phyloP scores from a whole-genome alignment of 2,329 filamentous ascomycete genomes.

The Ophiostoma montium region DNA sequence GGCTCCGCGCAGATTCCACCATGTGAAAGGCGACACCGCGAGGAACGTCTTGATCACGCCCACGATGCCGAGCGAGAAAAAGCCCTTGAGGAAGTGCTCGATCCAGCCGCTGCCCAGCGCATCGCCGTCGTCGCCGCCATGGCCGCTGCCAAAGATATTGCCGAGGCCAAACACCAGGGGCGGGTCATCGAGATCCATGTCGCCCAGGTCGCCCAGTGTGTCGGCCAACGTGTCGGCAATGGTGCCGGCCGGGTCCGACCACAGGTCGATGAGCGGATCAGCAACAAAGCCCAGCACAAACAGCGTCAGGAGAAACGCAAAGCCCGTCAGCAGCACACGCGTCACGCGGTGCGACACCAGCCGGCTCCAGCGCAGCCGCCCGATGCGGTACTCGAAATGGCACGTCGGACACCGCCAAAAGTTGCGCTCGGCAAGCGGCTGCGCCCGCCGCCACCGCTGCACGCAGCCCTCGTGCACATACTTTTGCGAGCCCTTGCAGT shows the following conservation, averaged over 20 bases:
- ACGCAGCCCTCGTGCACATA: conserved; percentile 92
- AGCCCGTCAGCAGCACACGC: conserved; percentile 56
- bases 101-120: conserved; percentile 39
- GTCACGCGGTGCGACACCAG: conserved; percentile 52
- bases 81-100: conserved; percentile 76
- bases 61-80: conserved; percentile 77
- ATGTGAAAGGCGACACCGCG: conserved; percentile 59
- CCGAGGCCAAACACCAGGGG: background rate
- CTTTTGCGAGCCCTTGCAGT: conserved; percentile 83
- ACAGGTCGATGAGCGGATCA: conserved; percentile 82
- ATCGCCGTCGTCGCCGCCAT: background rate
- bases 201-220: conserved; percentile 30
- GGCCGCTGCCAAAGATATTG: conserved; percentile 27
- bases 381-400: conserved; percentile 65
- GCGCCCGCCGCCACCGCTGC: conserved; percentile 63
- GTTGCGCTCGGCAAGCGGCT: conserved; percentile 50
- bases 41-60: conserved; percentile 73
- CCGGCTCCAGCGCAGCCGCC: conserved; percentile 60
- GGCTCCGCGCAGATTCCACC: conserved; percentile 56
- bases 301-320: conserved; percentile 56
- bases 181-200: conserved; percentile 23
- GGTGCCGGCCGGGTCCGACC: conserved; percentile 61
- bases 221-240: too few species aligned
- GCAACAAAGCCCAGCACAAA: conserved; percentile 84
- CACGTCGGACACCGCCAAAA: conserved; percentile 86